Evolutionary conservation across 768 basidiomycete genomes (phyloP).

Genomic region (Jaapia argillacea): DNA sequence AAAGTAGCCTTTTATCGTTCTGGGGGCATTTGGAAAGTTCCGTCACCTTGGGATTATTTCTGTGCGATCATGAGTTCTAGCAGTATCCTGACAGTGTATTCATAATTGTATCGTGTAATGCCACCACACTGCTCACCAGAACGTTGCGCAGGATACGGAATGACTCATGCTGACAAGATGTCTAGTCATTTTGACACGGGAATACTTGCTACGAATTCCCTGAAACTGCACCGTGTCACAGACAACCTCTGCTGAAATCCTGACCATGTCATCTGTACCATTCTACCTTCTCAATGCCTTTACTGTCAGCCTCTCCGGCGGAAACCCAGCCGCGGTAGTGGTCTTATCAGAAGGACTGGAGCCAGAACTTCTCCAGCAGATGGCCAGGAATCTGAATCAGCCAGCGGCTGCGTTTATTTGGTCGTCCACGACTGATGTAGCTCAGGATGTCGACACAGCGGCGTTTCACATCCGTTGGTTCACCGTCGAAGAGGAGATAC

Average conservation of each 20-base stretch:
- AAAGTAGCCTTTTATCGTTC: not conserved
- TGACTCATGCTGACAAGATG: too few species aligned
- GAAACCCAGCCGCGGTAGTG: conserved; percentile 35
- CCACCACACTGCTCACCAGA: too few species aligned
- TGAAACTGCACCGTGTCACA: too few species aligned
- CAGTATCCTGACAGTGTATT: too few species aligned
- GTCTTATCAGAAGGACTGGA: conserved; percentile 22
- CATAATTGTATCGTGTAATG: not conserved
- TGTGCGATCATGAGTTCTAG: too few species aligned
- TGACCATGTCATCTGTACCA: conserved; percentile 10
- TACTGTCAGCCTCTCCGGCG: conserved; percentile 27
- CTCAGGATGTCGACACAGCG: too few species aligned
- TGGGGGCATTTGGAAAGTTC: too few species aligned
- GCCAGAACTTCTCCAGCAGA: conserved; percentile 18
- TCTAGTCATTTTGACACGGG: too few species aligned
- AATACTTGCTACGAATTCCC: too few species aligned
- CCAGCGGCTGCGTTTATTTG: conserved; percentile 30
- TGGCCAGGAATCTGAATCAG: conserved; percentile 35
- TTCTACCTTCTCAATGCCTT: conserved; percentile 35
- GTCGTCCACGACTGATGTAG: conserved; percentile 13
- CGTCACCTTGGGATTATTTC: too few species aligned
- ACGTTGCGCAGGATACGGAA: too few species aligned
- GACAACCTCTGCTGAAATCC: too few species aligned
- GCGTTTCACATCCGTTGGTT: conserved; percentile 24
- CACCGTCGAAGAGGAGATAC: conserved; percentile 2